Conservation (phyloP, 768 basidiomycete genomes). For the Sporobolomyces phaffii region DNA sequence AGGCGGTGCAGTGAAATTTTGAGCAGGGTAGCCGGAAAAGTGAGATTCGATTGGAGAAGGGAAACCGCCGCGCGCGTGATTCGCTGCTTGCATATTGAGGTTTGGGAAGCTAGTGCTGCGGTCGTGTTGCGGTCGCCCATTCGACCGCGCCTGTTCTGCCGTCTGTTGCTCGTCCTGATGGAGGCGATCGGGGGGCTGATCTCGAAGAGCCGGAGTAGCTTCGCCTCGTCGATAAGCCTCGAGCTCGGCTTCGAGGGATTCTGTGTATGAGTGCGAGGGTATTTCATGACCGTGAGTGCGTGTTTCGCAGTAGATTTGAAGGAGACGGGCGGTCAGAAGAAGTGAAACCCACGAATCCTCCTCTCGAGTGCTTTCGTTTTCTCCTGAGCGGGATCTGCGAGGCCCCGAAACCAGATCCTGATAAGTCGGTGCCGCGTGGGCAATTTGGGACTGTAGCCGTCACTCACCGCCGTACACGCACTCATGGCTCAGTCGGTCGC, state of each 20-base stretch:
- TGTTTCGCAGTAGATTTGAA: too few species aligned
- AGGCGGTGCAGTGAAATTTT: not conserved
- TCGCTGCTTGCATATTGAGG: not conserved
- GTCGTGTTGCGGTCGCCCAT: not conserved
- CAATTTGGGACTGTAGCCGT: not conserved
- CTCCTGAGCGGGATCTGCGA: slow-evolving; percentile 25
- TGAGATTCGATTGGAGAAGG: not conserved
- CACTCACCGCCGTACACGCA: slow-evolving; percentile 30
- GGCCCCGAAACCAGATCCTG: not conserved
- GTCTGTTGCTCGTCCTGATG: too few species aligned
- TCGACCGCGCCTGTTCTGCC: not conserved
- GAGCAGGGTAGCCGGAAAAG: not conserved
- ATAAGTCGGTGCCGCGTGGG: too few species aligned
- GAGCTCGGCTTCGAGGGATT: slow-evolving; percentile 32
- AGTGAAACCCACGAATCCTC: slow-evolving; percentile 15
- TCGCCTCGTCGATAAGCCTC: slow-evolving; percentile 3
- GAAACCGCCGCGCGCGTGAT: not conserved
- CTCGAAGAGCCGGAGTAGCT: not conserved
- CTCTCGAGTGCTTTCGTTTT: slow-evolving; percentile 19
- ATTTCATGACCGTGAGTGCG: too few species aligned
- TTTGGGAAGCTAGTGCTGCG: not conserved
- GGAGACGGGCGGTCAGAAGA: too few species aligned
- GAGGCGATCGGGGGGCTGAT: too few species aligned
- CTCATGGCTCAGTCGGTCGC: slow-evolving; percentile 30
- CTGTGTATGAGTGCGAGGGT: not conserved